phyloP scores from a whole-genome alignment of 208 protist species.

The Leishmania arabica region DNA sequence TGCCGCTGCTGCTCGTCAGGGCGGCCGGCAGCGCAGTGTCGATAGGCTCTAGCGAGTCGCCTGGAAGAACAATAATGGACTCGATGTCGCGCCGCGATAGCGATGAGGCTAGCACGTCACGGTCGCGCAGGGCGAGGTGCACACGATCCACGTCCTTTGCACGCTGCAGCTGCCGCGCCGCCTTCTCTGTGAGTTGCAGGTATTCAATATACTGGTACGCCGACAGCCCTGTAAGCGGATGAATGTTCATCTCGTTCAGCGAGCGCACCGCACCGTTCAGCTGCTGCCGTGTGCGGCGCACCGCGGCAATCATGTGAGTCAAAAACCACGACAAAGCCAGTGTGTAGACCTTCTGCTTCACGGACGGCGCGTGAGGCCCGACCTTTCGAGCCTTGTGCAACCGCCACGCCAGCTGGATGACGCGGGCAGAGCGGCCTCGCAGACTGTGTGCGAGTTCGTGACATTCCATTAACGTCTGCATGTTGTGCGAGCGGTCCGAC shows the following conservation, averaged over 20 bases:
- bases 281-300: slow-evolving; percentile 47
- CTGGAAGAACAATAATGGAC: slow-evolving; percentile 41
- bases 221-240: slow-evolving; percentile 53
- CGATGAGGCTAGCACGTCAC: slow-evolving; percentile 46
- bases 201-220: slow-evolving; percentile 45
- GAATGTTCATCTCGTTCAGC: slow-evolving; percentile 39
- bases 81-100: slow-evolving; percentile 59
- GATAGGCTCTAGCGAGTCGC: slow-evolving; percentile 27
- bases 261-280: slow-evolving; percentile 36
- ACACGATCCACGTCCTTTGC: slow-evolving; percentile 64
- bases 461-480: slow-evolving; percentile 52
- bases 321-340: slow-evolving; percentile 40
- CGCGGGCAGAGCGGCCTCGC: slow-evolving; percentile 44
- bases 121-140: slow-evolving; percentile 45
- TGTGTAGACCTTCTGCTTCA: slow-evolving; percentile 33
- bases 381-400: slow-evolving; percentile 41
- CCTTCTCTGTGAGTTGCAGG: slow-evolving; percentile 34
- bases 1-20: neutral
- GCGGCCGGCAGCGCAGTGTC: neutral
- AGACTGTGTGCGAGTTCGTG: slow-evolving; percentile 53
- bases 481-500: slow-evolving; percentile 45
- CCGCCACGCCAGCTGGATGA: slow-evolving; percentile 60
- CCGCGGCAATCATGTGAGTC: slow-evolving; percentile 41
- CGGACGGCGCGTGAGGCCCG: slow-evolving; percentile 15
- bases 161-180: slow-evolving; percentile 57